Base-by-base conservation (phyloP, 1,284 basidiomycete genomes). In the Gomphus bonarii region DNA sequence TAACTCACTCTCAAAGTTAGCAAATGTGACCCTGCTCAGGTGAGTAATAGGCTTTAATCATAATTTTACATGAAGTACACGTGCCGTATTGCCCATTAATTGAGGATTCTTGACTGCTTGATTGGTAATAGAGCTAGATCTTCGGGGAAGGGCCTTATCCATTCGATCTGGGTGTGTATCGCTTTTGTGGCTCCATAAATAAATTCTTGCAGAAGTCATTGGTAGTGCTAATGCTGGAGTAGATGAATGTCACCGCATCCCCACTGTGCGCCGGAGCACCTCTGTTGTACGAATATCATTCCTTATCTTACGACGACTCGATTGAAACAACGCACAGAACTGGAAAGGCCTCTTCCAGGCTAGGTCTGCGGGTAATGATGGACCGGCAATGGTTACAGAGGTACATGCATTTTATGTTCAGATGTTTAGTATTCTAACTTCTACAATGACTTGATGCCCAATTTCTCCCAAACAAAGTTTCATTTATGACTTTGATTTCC, bases 381-480 rank as follows among this genome's bases (percentile, higher is more conserved):
- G 72, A 3, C 50, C 63, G 0, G 64, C 70, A 0, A 68, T 70
- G 48, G 71, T 78, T 10, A 73, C 70, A 28, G 75, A 78, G 49
- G 49, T 50, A 14, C n/a, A 7, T 50, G 11, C 7, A 5, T 22
- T 35, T 14, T 38, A 8, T 28, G 20, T 7, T 35, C 3, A 30
- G 7, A 12, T 8, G 16, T 14, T 7, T 50, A 25, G 4, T 3
- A n/a, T 16, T 31, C 22, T 18, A 7, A 9, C 12, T 11, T 50
- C 20, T 30, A 20, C 9, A 12, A 68, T 69, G 33, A 44, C 36
- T 12, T 22, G 69, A 60, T 82, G 81, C 61, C 77, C 78, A 1
- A 79, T 82, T 58, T 70, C 71, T 1, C 66, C 75, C 0, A 69
- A 70, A 0, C 62, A 69, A 20, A 70, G 69, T 9, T 81, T 78